Base-by-base conservation (phyloP, 495 filamentous ascomycete species). In the Evernia prunastri region DNA sequence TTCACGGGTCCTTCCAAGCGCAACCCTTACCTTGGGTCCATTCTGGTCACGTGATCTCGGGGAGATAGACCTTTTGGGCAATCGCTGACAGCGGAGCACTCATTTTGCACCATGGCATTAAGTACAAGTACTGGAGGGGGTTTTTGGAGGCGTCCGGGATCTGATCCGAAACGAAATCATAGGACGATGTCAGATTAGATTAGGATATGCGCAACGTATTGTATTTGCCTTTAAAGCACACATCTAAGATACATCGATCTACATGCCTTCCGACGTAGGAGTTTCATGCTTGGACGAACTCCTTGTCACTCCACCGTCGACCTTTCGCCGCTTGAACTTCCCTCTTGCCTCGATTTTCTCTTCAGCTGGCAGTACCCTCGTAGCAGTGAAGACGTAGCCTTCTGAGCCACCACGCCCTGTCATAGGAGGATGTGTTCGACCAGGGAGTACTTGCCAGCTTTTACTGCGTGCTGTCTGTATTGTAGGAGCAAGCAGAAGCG, bases 391-490 rank as follows among this genome's bases (percentile, higher is more conserved):
- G 25, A 98, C 74, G 73, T 88, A 97, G 6, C 94, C 94, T 74
- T 97, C 92, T 0, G 91, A 85, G 1, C 94, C 93, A 35, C 94
- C 94, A 27, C 84, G 81, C 57, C 84, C 82, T 51, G 89, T 94
- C 94, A 98, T 98, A 42, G 92, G 69, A 23, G 94, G 94, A 76
- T 98, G 94, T 61, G 94, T 97, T 56, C 94, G 79, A 5, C 92
- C 91, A 0, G 94, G 95, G 36, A 97, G 76, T 1, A 96, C 92
- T 78, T 98, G 94, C 88, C 89, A 97, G 36, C 80, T 78, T 58
- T 89, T 82, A 23, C 86, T 84, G 17, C 89, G 80, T 17, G 84
- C 85, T 11, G 85, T 91, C 72, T 97, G 91, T 58, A 98, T 78
- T 42, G 83, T 86, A 13, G 91, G 86, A 3, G 87, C 88, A 15